Percentiles rank a stretch among this genome's conserved stretches.
phyloP scores from a whole-genome alignment of 148 eudicot genomes.

The Chenopodium quinoa region DNA sequence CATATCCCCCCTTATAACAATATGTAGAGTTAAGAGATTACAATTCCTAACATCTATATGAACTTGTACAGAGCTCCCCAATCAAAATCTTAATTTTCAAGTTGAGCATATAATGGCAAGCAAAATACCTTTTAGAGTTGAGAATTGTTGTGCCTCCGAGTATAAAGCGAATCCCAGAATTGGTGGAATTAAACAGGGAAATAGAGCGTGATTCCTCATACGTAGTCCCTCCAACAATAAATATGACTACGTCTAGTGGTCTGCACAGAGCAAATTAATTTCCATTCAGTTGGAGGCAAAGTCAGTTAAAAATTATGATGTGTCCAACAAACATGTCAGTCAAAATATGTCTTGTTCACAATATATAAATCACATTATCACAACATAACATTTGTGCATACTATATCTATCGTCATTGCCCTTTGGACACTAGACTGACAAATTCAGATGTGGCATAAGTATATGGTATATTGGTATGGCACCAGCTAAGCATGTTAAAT shows the following conservation, averaged over 20 bases:
- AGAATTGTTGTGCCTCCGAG: constrained; percentile 87
- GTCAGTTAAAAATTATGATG: background rate
- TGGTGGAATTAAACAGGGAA: constrained; percentile 73
- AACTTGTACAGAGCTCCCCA: background rate
- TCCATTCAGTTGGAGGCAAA: constrained; percentile 4
- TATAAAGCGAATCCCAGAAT: constrained; percentile 81
- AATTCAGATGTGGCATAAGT: background rate
- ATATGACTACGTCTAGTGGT: constrained; percentile 89
- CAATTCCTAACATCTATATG: background rate
- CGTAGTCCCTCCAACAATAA: constrained; percentile 93
- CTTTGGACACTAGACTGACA: background rate
- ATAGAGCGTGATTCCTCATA: constrained; percentile 89
- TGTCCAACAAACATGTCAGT: background rate
- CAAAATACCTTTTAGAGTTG: constrained; percentile 75
- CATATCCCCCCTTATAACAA: background rate
- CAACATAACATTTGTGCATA: background rate
- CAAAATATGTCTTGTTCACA: background rate
- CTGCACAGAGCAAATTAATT: constrained; percentile 39
- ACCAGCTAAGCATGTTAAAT: background rate
- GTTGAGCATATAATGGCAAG: background rate
- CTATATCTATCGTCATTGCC: background rate
- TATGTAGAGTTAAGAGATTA: background rate
- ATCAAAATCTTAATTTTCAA: background rate
- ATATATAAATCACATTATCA: background rate
- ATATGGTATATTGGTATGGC: background rate